phyloP scores from a whole-genome alignment of 2,329 filamentous ascomycete species.

The Aureobasidium leucospermi region DNA sequence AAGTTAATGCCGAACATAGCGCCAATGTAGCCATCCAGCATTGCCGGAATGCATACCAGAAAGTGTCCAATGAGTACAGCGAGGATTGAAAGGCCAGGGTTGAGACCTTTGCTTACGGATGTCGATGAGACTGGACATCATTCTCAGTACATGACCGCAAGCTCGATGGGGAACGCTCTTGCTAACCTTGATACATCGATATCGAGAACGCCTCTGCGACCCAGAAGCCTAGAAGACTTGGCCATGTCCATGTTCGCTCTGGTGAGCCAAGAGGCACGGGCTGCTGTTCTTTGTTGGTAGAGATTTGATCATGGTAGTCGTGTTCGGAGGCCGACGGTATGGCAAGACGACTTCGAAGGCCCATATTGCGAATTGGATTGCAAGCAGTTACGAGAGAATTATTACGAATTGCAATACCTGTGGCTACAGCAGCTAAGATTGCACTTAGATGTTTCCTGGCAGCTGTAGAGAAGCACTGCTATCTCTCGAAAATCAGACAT shows the following conservation, averaged over 20 bases:
- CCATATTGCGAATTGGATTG: conserved; percentile 1
- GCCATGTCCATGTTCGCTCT: conserved; percentile 20
- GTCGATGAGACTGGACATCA: conserved; percentile 14
- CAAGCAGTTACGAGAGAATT: background rate
- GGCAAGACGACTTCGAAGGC: conserved; percentile 16
- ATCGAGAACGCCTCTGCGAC: conserved; percentile 20
- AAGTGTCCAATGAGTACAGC: conserved; percentile 19
- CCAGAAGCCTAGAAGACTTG: conserved; percentile 20
- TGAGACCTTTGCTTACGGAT: conserved; percentile 19
- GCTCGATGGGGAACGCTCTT: background rate
- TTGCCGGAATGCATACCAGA: conserved; percentile 26
- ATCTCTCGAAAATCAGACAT: background rate
- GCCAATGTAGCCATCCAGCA: conserved; percentile 48
- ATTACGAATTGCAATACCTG: background rate
- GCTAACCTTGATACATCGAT: conserved; percentile 18
- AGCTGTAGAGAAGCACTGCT: background rate
- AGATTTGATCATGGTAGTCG: background rate
- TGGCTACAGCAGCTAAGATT: background rate
- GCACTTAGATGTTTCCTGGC: background rate
- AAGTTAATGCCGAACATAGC: conserved; percentile 48
- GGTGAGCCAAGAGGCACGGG: conserved; percentile 17
- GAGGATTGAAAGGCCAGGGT: conserved; percentile 19
- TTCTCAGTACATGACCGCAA: conserved; percentile 15
- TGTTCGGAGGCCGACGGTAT: conserved; percentile 12
- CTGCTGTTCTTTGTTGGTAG: conserved; percentile 17